These are phyloP conservation scores for Penicillium steckii DNA, from an alignment of 495 filamentous ascomycete genomes.

Conservation along the genomic window DNA sequence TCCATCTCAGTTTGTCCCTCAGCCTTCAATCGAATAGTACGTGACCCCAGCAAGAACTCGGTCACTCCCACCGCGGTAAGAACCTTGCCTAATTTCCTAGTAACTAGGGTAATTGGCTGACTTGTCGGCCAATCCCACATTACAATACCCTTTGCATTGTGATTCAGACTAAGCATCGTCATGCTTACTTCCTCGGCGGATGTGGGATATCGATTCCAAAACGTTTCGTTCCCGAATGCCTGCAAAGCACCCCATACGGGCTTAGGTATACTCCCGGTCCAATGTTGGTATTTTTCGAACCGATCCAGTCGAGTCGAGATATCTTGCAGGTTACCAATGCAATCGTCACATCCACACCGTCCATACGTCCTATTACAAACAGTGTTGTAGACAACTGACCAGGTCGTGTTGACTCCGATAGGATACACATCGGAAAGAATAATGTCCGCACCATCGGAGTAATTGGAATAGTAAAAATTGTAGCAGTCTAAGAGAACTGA, in stretches of 20 bases:
- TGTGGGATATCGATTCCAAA: constrained; percentile 59
- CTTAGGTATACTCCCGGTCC: constrained; percentile 36
- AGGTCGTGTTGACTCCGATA: constrained; percentile 54
- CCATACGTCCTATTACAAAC: constrained; percentile 65
- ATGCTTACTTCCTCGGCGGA: constrained; percentile 56
- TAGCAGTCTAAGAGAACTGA: constrained; percentile 67
- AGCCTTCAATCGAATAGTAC: constrained; percentile 7
- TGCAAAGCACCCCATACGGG: constrained; percentile 61
- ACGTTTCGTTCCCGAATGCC: constrained; percentile 60
- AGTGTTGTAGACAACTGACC: constrained; percentile 43
- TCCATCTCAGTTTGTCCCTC: constrained; percentile 13
- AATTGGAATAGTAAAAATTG: constrained; percentile 65
- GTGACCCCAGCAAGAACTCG: constrained; percentile 17
- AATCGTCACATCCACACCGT: constrained; percentile 73
- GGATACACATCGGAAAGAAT: constrained; percentile 68
- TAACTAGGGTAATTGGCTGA: constrained; percentile 16
- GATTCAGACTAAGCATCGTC: constrained; percentile 60
- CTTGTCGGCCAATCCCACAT: constrained; percentile 36
- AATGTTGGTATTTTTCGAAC: constrained; percentile 36
- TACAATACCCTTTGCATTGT: constrained; percentile 54
- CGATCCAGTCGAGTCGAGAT: constrained; percentile 53
- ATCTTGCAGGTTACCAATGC: constrained; percentile 54
- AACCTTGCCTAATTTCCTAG: constrained; percentile 18
- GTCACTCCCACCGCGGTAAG: constrained; percentile 13
- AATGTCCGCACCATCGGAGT: constrained; percentile 61